Evolutionary conservation across 495 filamentous ascomycete species (phyloP).

Genomic region (Jackrogersella multiformis): DNA sequence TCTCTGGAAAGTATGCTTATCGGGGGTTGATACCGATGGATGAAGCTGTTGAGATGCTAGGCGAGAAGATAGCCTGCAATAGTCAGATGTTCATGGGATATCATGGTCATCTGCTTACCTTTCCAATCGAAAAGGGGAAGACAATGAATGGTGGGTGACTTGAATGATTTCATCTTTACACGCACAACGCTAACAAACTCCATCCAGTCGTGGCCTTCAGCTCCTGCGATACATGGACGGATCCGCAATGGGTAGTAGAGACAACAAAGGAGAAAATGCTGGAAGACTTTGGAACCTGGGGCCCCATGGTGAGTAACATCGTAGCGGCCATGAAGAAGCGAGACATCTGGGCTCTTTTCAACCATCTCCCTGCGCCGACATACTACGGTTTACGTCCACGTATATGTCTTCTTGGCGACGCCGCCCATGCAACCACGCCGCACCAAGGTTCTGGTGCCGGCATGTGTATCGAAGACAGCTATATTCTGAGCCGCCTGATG

Average conservation of each 20-base stretch:
- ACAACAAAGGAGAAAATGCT: conserved; percentile 65
- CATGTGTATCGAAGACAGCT: conserved; percentile 74
- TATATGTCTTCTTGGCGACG: conserved; percentile 71
- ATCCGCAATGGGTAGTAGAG: conserved; percentile 66
- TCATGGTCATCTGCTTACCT: conserved; percentile 68
- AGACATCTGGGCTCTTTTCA: conserved; percentile 70
- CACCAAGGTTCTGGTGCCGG: conserved; percentile 76
- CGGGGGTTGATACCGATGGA: conserved; percentile 65
- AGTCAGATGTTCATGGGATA: conserved; percentile 66
- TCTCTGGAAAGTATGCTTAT: conserved; percentile 63
- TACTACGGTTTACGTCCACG: conserved; percentile 53
- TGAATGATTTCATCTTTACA: background rate
- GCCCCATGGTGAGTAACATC: conserved; percentile 52
- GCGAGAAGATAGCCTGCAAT: conserved; percentile 66
- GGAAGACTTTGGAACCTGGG: conserved; percentile 64
- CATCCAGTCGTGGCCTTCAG: conserved; percentile 43
- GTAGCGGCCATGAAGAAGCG: conserved; percentile 40
- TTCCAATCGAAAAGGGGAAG: conserved; percentile 70
- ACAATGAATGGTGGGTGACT: conserved; percentile 65
- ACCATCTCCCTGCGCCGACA: conserved; percentile 66
- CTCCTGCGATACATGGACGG: conserved; percentile 48
- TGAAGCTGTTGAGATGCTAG: conserved; percentile 59
- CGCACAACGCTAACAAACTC: conserved; percentile 8
- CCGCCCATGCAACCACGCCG: conserved; percentile 74
- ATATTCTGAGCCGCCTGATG: conserved; percentile 66